These are phyloP conservation scores for Dendryphion nanum DNA, from an alignment of 2,329 filamentous ascomycete species.

Conservation along the genomic window DNA sequence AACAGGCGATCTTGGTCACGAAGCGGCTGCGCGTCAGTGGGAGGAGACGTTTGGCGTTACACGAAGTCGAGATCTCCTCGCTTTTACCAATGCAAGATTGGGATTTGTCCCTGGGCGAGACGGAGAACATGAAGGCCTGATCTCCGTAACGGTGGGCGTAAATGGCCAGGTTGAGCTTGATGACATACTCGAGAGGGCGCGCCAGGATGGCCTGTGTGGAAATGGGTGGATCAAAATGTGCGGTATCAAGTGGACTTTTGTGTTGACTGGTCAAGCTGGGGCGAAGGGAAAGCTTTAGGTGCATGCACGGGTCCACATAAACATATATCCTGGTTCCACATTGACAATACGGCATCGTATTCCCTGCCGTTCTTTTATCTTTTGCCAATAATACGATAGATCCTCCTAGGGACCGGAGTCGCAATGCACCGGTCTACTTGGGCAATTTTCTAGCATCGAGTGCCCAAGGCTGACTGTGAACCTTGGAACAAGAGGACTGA, in stretches of 20 bases:
- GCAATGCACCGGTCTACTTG: too few species aligned
- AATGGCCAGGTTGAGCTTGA: conserved; percentile 31
- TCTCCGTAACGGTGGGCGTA: conserved; percentile 41
- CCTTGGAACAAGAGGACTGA: too few species aligned
- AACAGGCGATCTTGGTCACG: conserved; percentile 36
- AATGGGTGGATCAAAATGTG: conserved; percentile 39
- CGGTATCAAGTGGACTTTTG: conserved; percentile 40
- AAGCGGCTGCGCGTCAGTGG: conserved; percentile 42
- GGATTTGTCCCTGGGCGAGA: conserved; percentile 36
- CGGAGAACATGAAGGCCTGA: conserved; percentile 36
- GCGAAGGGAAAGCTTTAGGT: not conserved
- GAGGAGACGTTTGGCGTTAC: conserved; percentile 40
- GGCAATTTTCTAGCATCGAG: too few species aligned
- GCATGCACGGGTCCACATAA: too few species aligned
- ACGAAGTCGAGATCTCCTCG: conserved; percentile 43
- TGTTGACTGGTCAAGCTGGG: conserved; percentile 16
- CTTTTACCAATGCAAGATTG: conserved; percentile 34
- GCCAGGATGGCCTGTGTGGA: conserved; percentile 26
- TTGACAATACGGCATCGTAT: too few species aligned
- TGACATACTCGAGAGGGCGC: conserved; percentile 32
- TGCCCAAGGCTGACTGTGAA: too few species aligned
- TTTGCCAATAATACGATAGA: too few species aligned
- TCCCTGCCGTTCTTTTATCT: too few species aligned
- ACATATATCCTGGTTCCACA: too few species aligned
- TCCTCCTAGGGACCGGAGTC: too few species aligned